Percentiles rank a stretch among this genome's conserved stretches.
Evolutionary conservation across 1,284 basidiomycete species (phyloP).

Genomic region (Puccinia triticina): DNA sequence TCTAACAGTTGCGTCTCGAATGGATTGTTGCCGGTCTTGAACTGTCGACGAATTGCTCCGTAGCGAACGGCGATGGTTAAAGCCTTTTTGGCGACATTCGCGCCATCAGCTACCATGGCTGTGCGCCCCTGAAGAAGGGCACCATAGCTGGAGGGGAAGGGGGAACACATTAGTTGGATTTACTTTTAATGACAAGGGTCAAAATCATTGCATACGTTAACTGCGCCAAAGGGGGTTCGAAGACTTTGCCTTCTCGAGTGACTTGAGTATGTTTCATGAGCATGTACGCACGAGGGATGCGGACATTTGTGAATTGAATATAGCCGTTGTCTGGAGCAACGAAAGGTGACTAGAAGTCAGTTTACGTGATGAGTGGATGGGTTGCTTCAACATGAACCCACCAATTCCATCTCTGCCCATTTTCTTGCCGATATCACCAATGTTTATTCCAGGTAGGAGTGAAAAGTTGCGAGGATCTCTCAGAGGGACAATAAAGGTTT

Average conservation of each 20-base stretch:
- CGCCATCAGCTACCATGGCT: conserved; percentile 63
- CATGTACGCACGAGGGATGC: conserved; percentile 66
- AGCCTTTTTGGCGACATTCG: conserved; percentile 57
- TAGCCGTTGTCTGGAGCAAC: conserved; percentile 62
- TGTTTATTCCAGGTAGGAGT: conserved; percentile 64
- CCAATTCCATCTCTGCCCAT: conserved; percentile 67
- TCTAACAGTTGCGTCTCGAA: conserved; percentile 66
- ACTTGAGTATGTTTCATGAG: conserved; percentile 68
- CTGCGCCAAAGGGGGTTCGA: conserved; percentile 65
- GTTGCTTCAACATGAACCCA: conserved; percentile 52
- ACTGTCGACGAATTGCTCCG: conserved; percentile 66
- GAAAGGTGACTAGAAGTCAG: conserved; percentile 39
- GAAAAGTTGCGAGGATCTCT: conserved; percentile 64
- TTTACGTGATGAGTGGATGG: neutral
- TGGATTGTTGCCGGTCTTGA: conserved; percentile 62
- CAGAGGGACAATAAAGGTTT: conserved; percentile 67
- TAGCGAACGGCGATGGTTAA: conserved; percentile 67
- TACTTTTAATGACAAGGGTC: neutral
- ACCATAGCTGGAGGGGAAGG: conserved; percentile 59
- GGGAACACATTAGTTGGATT: neutral
- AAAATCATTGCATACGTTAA: conserved; percentile 61
- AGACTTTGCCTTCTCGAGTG: conserved; percentile 63
- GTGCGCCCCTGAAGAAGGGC: conserved; percentile 66
- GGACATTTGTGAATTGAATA: conserved; percentile 66
- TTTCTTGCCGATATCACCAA: conserved; percentile 68